Evolutionary conservation across 2,329 filamentous ascomycete genomes (phyloP), one percentile per base, ranked within the genome.

Genomic region (Fusarium begoniae): DNA sequence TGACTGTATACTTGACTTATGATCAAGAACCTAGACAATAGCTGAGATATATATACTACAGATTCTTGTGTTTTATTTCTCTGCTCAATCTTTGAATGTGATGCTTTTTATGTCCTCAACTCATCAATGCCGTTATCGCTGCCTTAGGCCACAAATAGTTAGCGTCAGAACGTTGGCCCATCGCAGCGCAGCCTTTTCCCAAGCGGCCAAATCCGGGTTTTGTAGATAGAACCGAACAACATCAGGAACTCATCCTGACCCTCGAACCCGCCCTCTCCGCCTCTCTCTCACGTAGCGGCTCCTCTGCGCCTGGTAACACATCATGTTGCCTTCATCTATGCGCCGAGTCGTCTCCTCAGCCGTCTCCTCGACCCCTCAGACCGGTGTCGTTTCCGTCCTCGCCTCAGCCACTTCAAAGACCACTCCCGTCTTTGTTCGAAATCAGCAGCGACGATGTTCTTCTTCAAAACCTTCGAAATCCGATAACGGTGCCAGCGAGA

Each of bases 381-480:
- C 84, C 54, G 77, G 80, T 67, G 55, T 87, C 74, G 80, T 85
- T 59, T 83, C 86, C 56, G 81, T 83, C 66, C 76, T 88, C 67
- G 80, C 82, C 74, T 81, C 84, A 53, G 77, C 84, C 50, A 81
- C 82, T 61, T 75, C 86, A 72, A 84, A 84, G 77, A 79, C 82
- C 65, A 72, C 77, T 55, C 79, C 82, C 44, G 64, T 84, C 75
- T 81, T 83, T 75, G 77, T 81, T 71, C 80, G 83, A 61, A 76
- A 81, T 69, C 87, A 87, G 75, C 88, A 89, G 81, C 84, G 87
- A 76, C 84, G 89, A 74, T 89, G 85, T 77, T 90, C 89, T 17
- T 90, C 89, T 37, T 90, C 89, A 40, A 91, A 90, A 80, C 88
- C 89, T n/a, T 90, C 88, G 43, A 87, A 87, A 75, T 86, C 88